Conservation (phyloP, 2,329 filamentous ascomycete species). For the Aspergillus sp. region DNA sequence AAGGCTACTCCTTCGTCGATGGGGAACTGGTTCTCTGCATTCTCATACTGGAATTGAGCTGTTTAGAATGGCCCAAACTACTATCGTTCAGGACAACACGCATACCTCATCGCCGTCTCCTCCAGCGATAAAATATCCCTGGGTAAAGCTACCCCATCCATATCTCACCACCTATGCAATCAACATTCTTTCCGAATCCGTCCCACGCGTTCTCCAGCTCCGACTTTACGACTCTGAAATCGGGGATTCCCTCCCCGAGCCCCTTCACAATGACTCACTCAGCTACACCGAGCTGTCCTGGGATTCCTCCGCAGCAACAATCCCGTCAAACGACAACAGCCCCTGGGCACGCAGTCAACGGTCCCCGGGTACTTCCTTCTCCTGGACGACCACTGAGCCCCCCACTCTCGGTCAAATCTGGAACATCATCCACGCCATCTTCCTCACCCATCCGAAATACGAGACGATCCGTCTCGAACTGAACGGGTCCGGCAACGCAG, state of each 20-base stretch:
- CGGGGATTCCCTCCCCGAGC: conserved; percentile 32
- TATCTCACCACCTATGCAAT: conserved; percentile 46
- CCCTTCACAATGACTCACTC: conserved; percentile 38
- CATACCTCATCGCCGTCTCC: background rate
- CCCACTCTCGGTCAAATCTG: conserved; percentile 39
- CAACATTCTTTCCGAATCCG: conserved; percentile 23
- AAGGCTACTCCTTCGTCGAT: too few relatives aligned
- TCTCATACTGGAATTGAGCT: too few relatives aligned
- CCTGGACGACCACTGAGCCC: conserved; percentile 27
- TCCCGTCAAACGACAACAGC: conserved; percentile 35
- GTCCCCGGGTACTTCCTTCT: conserved; percentile 30
- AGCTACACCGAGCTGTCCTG: conserved; percentile 37
- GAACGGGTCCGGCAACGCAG: conserved; percentile 31
- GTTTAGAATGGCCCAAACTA: too few relatives aligned
- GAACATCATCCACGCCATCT: conserved; percentile 36
- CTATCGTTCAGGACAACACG: too few relatives aligned
- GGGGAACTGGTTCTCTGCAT: too few relatives aligned
- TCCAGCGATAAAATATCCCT: conserved; percentile 24
- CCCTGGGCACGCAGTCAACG: conserved; percentile 35
- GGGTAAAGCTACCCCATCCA: conserved; percentile 47
- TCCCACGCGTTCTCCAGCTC: conserved; percentile 28
- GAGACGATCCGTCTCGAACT: conserved; percentile 37
- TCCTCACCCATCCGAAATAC: conserved; percentile 29
- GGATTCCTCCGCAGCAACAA: conserved; percentile 21
- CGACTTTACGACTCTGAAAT: conserved; percentile 31